A percentile compares a stretch with the other conserved stretches of the same genome.
phyloP scores from a whole-genome alignment of 2,329 filamentous ascomycete genomes.

The Penicillium italicum region DNA sequence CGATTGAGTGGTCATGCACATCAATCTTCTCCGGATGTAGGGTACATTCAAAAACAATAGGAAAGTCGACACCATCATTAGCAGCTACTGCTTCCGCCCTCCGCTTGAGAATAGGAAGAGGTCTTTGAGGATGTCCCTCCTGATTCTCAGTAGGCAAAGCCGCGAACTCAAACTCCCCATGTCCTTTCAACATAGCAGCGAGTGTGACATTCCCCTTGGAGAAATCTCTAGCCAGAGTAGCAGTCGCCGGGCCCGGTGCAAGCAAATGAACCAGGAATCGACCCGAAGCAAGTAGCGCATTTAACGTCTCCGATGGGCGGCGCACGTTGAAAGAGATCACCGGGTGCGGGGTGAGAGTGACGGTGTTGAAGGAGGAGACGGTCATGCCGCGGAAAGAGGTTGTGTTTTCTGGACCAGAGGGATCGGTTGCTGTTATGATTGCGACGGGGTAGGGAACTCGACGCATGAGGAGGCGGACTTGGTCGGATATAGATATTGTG shows the following conservation, averaged over 20 bases:
- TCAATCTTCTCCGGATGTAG: conserved; percentile 36
- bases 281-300: conserved; percentile 47
- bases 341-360: conserved; percentile 53
- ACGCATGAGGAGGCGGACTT: conserved; percentile 50
- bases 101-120: conserved; percentile 30
- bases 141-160: conserved; percentile 7
- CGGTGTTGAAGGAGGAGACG: conserved; percentile 60
- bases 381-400: conserved; percentile 51
- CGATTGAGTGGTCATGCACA: conserved; percentile 41
- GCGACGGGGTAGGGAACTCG: conserved; percentile 56
- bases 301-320: conserved; percentile 54
- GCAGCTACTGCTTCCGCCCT: conserved; percentile 4
- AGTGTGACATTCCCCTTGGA: conserved; percentile 40
- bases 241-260: conserved; percentile 30
- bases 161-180: conserved; percentile 31
- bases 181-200: conserved; percentile 23
- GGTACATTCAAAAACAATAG: conserved; percentile 41
- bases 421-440: conserved; percentile 50
- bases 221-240: conserved; percentile 40
- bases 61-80: conserved; percentile 27
- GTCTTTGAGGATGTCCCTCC: neutral
- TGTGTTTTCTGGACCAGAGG: conserved; percentile 24
- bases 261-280: conserved; percentile 54
- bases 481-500: conserved; percentile 28
- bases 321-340: conserved; percentile 62